Conservation (phyloP, 2,329 filamentous ascomycete genomes). For the Fusarium tjaetaba region DNA sequence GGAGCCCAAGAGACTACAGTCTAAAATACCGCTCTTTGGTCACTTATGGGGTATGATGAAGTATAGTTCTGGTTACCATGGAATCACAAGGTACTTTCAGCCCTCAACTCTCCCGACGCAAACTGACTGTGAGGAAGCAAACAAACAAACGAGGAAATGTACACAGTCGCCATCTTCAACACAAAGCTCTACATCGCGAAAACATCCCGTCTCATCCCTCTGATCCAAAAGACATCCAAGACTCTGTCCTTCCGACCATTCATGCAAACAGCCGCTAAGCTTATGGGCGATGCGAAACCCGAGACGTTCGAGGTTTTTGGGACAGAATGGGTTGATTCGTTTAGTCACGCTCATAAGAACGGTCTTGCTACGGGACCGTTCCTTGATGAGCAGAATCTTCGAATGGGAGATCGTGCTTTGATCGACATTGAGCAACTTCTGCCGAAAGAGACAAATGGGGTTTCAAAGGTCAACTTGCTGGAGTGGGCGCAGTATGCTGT, state of each 20-base stretch:
- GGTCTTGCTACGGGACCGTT: conserved; percentile 13
- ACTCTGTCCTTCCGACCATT: conserved; percentile 44
- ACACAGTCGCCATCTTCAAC: conserved; percentile 41
- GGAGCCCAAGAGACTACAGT: conserved; percentile 26
- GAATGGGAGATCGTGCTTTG: conserved; percentile 26
- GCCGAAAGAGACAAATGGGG: accelerated
- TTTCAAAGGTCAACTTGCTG: background rate
- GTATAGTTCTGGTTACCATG: conserved; percentile 28
- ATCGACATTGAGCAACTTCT: conserved; percentile 7
- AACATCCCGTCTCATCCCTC: conserved; percentile 39
- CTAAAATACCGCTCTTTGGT: conserved; percentile 31
- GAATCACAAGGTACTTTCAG: conserved; percentile 8
- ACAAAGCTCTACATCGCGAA: conserved; percentile 45
- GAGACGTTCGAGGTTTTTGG: conserved; percentile 25
- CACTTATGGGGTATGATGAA: conserved; percentile 31
- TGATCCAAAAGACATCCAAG: conserved; percentile 40
- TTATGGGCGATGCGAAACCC: conserved; percentile 20
- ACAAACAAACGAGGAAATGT: conserved; percentile 40
- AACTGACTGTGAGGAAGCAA: background rate
- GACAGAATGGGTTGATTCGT: conserved; percentile 9
- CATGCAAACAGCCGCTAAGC: conserved; percentile 31
- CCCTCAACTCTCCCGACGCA: accelerated
- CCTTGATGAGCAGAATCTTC: conserved; percentile 29
- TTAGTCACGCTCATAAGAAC: conserved; percentile 20
- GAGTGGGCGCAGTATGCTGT: conserved; percentile 23